Percentiles rank a stretch among this genome's conserved stretches.
Evolutionary conservation across 2,329 filamentous ascomycete genomes (phyloP).

Genomic region (Verticillium albo-atrum): DNA sequence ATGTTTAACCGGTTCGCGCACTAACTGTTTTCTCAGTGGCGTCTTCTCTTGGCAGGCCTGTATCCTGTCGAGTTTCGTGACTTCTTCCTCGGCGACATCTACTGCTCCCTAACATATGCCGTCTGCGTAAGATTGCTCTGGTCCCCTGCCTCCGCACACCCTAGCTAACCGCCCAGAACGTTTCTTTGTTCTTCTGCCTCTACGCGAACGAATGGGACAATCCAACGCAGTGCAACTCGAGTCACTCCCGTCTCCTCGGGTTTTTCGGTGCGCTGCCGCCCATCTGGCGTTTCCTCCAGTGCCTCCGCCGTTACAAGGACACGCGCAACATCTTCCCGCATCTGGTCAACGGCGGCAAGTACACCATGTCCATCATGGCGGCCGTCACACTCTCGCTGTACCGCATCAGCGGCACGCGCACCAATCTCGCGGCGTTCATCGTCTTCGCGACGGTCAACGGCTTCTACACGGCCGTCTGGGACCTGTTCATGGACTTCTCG

Average conservation of each 20-base stretch:
- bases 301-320: conserved; percentile 82
- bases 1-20: neutral
- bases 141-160: conserved; percentile 24
- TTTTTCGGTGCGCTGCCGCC: conserved; percentile 81
- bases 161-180: conserved; percentile 53
- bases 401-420: conserved; percentile 60
- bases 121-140: conserved; percentile 79
- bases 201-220: conserved; percentile 76
- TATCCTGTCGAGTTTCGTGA: conserved; percentile 96
- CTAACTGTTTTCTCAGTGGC: conserved; percentile 55
- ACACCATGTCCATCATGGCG: conserved; percentile 75
- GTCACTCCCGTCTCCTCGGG: conserved; percentile 74
- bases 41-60: conserved; percentile 76
- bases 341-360: conserved; percentile 88
- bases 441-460: conserved; percentile 77
- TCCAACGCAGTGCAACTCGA: conserved; percentile 77
- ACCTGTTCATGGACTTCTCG: conserved; percentile 94
- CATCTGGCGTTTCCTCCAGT: conserved; percentile 88
- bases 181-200: conserved; percentile 90
- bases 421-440: conserved; percentile 68
- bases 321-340: conserved; percentile 88
- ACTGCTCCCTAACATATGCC: conserved; percentile 89
- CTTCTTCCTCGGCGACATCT: conserved; percentile 97
- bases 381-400: conserved; percentile 79
- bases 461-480: conserved; percentile 86